Base-by-base conservation (phyloP, 2,329 filamentous ascomycete genomes). In the Lecanicillium sp. region DNA sequence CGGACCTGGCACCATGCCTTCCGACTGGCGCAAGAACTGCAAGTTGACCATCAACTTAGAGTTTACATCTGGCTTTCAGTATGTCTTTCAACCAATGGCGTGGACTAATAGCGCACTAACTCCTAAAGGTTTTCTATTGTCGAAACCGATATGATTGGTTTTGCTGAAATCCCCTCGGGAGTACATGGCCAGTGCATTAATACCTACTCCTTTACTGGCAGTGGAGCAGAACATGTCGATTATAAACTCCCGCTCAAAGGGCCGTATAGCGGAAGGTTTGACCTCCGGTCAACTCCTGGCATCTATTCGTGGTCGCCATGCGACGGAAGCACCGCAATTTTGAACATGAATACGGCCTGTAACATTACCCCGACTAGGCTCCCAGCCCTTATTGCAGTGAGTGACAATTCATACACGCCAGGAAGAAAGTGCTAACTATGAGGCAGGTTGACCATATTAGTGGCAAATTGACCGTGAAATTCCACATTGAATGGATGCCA, bases 271-370 rank as follows among this genome's bases (percentile, higher is more conserved):
- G 50, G 46, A 19, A 39, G 41, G 32, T 53, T 51, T 29, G 44
- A 50, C 18, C 41, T 51, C 2, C 41, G 45, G 17, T 43, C 48
- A 12, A 40, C 39, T 15, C 42, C 49, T 2, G 49, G 49, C 20
- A 41, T 53, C 33, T 36, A 29, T 12, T 47, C 46, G 8, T 51
- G 46, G 45, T 53, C 50, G 18, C 47, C 45, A 0, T 53, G 50
- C 39, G 46, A 48, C 17, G 49, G 49, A 32, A 47, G 48, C 44
- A 50, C 49, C 12, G 49, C 50, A 4, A 53, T 53, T 32, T 39
- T 53, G n/a, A 53, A 53, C 45, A 49, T 53, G 48, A 53, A 53
- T 43, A 51, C 50, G 5, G 48, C 50, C 20, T 51, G 48, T 44
- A 42, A 41, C 40, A 46, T 53, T 17, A 40, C 27, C 9, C 50